These are phyloP conservation scores for Oxytropis ochrocephala DNA, from an alignment of 306 rosid species.

Conservation along the genomic window DNA sequence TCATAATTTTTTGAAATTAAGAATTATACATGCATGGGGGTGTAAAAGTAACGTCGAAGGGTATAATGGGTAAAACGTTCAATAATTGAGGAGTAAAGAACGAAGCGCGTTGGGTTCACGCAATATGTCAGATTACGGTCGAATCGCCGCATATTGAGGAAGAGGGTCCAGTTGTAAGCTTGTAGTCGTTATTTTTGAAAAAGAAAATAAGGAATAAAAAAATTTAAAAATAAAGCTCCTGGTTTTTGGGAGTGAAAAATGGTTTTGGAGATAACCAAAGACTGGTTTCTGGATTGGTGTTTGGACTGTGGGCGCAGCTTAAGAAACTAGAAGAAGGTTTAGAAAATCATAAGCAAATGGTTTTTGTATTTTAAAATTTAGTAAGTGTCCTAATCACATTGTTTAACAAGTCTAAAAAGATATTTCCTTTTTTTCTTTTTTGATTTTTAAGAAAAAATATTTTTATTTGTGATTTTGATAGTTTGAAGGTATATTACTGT, in stretches of 20 bases:
- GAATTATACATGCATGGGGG: no score
- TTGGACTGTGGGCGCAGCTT: conserved; percentile 38
- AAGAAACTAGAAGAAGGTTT: neutral
- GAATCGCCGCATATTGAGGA: conserved; percentile 80
- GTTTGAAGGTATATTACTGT: no score
- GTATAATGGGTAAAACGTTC: conserved; percentile 11
- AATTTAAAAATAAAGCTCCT: conserved; percentile 44
- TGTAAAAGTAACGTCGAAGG: neutral
- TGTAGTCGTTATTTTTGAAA: conserved; percentile 14
- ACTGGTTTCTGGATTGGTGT: conserved; percentile 34
- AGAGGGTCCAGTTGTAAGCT: conserved; percentile 23
- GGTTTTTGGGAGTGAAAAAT: conserved; percentile 61
- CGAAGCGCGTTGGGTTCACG: conserved; percentile 64
- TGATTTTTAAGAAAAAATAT: no score
- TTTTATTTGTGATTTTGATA: no score
- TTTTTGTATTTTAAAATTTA: neutral
- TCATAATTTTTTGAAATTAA: no score
- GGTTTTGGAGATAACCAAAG: conserved; percentile 19
- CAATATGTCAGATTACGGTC: conserved; percentile 49
- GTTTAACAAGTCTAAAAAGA: no score
- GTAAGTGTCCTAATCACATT: neutral
- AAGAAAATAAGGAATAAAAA: neutral
- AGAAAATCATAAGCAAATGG: conserved; percentile 20
- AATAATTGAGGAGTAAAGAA: conserved; percentile 10
- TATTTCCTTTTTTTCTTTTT: no score